Conservation (phyloP, 2,329 filamentous ascomycete species). For the Purpureocillium lavendulum region DNA sequence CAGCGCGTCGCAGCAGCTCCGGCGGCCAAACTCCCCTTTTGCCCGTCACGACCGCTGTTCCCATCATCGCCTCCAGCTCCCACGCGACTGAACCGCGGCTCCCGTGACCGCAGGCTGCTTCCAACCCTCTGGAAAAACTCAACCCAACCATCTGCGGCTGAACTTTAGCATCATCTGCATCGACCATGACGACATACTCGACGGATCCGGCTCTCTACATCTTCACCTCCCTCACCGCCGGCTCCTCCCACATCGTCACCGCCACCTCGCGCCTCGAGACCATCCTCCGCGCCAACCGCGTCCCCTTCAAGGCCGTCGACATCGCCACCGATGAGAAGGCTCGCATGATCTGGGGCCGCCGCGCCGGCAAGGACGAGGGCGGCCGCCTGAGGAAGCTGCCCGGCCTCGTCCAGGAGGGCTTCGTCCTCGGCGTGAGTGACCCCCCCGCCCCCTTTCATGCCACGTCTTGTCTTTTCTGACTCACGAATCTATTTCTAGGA, state of each 20-base stretch:
- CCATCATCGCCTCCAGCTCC: no score
- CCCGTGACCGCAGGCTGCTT: no score
- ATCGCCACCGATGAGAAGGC: constrained; percentile 84
- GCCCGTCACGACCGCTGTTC: no score
- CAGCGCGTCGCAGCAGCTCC: no score
- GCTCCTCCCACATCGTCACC: constrained; percentile 92
- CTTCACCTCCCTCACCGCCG: constrained; percentile 91
- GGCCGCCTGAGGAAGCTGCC: constrained; percentile 71
- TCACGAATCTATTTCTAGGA: constrained; percentile 58
- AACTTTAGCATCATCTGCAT: no score
- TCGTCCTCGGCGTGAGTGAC: constrained; percentile 70
- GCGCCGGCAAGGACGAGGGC: constrained; percentile 61
- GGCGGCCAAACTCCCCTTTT: no score
- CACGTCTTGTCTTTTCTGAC: neutral
- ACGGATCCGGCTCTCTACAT: constrained; percentile 75
- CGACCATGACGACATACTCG: constrained; percentile 35
- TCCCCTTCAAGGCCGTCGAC: constrained; percentile 89
- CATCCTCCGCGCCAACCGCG: constrained; percentile 87
- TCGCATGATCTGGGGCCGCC: constrained; percentile 78
- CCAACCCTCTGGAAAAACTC: no score
- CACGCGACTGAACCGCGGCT: no score
- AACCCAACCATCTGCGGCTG: no score
- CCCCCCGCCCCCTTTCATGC: neutral
- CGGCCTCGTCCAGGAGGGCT: constrained; percentile 77
- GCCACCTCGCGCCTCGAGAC: constrained; percentile 93